Evolutionary conservation across 768 basidiomycete genomes (phyloP), one percentile per base, ranked within the genome.

Genomic region (Asterophora parasitica): DNA sequence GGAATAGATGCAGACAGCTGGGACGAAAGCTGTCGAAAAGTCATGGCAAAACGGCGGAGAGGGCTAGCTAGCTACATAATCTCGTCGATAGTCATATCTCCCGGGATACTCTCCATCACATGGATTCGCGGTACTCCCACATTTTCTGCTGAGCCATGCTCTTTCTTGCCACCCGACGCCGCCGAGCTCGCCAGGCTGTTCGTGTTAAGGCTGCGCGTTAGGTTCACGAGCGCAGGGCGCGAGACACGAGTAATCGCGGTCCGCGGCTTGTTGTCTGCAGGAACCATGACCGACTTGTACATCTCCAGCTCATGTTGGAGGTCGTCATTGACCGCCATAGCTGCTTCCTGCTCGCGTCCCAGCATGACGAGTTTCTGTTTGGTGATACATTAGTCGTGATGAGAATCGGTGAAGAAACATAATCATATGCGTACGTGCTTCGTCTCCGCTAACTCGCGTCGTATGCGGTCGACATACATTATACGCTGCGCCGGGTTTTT

Each of bases 401-500:
- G 41, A 10, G 40, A 6, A 40, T 40, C n/a, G 16, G 31, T 0
- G 4, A 34, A 31, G 39, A 49, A n/a, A 15, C 28, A n/a, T 33
- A 19, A 17, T n/a, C n/a, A n/a, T n/a, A n/a, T 20, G 67, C 83
- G 50, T 51, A 89, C 92, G 65, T 89, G 86, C 64, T 91, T 92
- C 4, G 78, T 74, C 46, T 90, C 83, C 2, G 88, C 80, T 41
- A 94, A 68, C 61, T 95, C 92, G 47, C 76, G 70, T 30, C 92
- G 76, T 44, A 96, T 81, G 45, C 82, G 76, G 49, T 94, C 93
- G 12, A 96, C 82, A 56, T 95, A 94, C 62, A 82, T 72, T 57
- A 96, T 92, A 50, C 82, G 79, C 64, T 95, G 92, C 1, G 82
- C 81, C 7, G 88, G 87, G 59, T 94, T 93, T 28, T 77, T 75